Conservation (phyloP, 83 land plant species). For the Picea mariana region DNA sequence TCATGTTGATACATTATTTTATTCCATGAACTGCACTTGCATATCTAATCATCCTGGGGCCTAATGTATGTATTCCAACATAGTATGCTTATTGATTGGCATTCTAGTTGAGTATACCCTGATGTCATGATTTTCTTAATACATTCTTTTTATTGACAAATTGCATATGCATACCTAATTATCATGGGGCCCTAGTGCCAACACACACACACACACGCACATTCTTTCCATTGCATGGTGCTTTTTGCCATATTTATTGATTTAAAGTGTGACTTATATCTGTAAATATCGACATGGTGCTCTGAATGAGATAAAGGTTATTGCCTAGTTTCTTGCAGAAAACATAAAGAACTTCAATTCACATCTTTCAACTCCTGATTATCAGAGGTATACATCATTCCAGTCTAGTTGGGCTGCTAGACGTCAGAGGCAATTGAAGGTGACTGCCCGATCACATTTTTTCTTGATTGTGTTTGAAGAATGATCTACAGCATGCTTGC, state of each 20-base stretch:
- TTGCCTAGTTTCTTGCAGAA: conserved; percentile 13
- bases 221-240: not conserved
- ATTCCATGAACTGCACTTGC: too few relatives aligned
- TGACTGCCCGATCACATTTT: not conserved
- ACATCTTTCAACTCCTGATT: not conserved
- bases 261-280: not conserved
- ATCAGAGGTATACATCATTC: not conserved
- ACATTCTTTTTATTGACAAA: not conserved
- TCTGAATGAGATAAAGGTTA: conserved; percentile 1
- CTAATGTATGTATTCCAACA: too few relatives aligned
- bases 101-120: not conserved
- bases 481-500: not conserved
- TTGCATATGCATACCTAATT: not conserved
- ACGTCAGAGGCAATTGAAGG: conserved; percentile 6
- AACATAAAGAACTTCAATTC: not conserved
- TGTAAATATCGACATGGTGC: not conserved
- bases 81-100: too few relatives aligned
- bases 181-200: not conserved
- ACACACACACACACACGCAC: too few relatives aligned
- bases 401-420: not conserved
- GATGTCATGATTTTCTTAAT: not conserved
- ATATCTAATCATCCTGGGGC: too few relatives aligned
- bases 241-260: not conserved
- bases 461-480: not conserved
- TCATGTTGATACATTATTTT: too few relatives aligned